Conservation (phyloP, 2,329 filamentous ascomycete species). For the Hypoxylon sp. region DNA sequence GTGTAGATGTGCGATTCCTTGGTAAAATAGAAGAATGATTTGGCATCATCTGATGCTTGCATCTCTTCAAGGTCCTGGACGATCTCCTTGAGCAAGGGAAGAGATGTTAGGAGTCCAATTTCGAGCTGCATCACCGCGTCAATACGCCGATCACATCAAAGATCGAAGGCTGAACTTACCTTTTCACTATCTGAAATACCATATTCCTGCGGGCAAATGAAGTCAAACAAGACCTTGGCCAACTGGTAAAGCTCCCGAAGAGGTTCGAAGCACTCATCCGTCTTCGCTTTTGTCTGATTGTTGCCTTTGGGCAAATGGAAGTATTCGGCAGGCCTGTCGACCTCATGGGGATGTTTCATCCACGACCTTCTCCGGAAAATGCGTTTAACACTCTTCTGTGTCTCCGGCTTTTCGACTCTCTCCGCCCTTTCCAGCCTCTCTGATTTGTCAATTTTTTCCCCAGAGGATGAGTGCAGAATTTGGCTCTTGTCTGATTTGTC, state of each 20-base stretch:
- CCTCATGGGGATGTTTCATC: constrained; percentile 69
- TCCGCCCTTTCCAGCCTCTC: constrained; percentile 50
- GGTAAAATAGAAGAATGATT: constrained; percentile 98
- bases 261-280: constrained; percentile 87
- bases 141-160: constrained; percentile 26
- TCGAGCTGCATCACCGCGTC: constrained; percentile 71
- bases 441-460: constrained; percentile 49
- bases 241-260: constrained; percentile 93
- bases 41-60: constrained; percentile 93
- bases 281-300: constrained; percentile 81
- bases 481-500: constrained; percentile 61
- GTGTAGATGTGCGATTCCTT: constrained; percentile 99
- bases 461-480: constrained; percentile 49
- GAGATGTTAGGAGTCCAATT: constrained; percentile 92
- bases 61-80: constrained; percentile 97
- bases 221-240: constrained; percentile 96
- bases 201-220: constrained; percentile 98
- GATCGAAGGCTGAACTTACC: constrained; percentile 49
- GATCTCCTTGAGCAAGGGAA: constrained; percentile 95
- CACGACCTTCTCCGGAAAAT: constrained; percentile 75
- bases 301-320: constrained; percentile 91
- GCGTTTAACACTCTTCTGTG: constrained; percentile 60
- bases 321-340: constrained; percentile 78
- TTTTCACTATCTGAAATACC: constrained; percentile 97
- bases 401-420: constrained; percentile 51